These are phyloP conservation scores for Penicillium simplicissimum DNA, from an alignment of 495 filamentous ascomycete genomes.

Conservation along the genomic window DNA sequence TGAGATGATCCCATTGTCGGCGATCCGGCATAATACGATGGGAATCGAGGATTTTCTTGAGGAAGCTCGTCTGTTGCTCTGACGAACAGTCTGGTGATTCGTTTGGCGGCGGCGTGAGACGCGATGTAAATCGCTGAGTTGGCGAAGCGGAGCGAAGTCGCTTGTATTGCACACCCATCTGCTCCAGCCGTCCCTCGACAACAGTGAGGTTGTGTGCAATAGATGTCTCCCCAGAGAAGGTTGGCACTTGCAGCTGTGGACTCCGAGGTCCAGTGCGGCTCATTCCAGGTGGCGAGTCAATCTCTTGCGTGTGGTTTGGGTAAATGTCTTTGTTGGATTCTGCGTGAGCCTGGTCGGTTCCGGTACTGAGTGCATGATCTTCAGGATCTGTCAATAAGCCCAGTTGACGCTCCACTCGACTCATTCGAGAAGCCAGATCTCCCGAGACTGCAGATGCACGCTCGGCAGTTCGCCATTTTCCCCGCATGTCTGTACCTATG, in stretches of 20 bases:
- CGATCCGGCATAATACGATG: constrained; percentile 17
- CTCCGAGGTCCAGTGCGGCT: background rate
- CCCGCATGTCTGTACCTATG: constrained; percentile 28
- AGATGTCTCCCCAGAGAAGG: constrained; percentile 32
- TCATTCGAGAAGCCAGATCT: constrained; percentile 12
- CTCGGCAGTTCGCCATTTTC: constrained; percentile 12
- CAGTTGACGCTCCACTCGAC: constrained; percentile 15
- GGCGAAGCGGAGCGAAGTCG: constrained; percentile 10
- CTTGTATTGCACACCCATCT: constrained; percentile 21
- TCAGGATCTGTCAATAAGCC: constrained; percentile 3
- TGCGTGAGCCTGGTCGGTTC: background rate
- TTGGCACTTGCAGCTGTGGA: constrained; percentile 6
- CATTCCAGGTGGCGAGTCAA: background rate
- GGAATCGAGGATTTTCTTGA: constrained; percentile 3
- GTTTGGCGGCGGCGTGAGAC: constrained; percentile 14
- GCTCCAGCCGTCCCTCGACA: constrained; percentile 26
- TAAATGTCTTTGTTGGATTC: too few relatives aligned
- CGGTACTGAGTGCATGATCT: background rate
- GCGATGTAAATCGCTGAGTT: constrained; percentile 12
- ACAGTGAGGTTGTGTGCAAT: constrained; percentile 26
- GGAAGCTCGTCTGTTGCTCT: background rate
- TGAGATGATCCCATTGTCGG: constrained; percentile 18
- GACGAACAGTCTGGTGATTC: background rate
- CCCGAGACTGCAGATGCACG: background rate
- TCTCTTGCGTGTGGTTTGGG: background rate